Percentiles rank a stretch among this genome's conserved stretches.
These are phyloP conservation scores for Aspergillus heteromorphus DNA, from an alignment of 495 filamentous ascomycete species.

Conservation along the genomic window DNA sequence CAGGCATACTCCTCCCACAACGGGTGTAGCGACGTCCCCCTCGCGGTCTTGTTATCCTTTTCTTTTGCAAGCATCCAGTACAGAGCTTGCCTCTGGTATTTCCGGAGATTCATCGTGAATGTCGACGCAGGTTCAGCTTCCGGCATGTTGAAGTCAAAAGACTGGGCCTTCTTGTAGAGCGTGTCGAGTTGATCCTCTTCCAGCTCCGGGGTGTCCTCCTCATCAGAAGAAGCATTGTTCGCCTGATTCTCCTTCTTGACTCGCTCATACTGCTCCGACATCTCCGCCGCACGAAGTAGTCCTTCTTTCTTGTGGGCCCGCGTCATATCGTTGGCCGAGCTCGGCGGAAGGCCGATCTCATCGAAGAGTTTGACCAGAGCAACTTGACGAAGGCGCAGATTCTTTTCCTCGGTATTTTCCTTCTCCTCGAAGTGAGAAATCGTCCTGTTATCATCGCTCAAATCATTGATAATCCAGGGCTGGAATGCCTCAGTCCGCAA, in stretches of 20 bases:
- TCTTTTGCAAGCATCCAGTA: slow-evolving; percentile 97
- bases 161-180: slow-evolving; percentile 92
- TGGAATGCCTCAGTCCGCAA: slow-evolving; percentile 70
- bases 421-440: slow-evolving; percentile 71
- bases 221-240: slow-evolving; percentile 49
- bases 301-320: slow-evolving; percentile 75
- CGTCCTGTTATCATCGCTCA: slow-evolving; percentile 63
- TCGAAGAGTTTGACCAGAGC: slow-evolving; percentile 83
- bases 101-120: slow-evolving; percentile 78
- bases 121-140: slow-evolving; percentile 73
- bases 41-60: slow-evolving; percentile 60
- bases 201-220: slow-evolving; percentile 84
- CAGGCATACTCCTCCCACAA: slow-evolving; percentile 94
- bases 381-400: slow-evolving; percentile 79
- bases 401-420: slow-evolving; percentile 80
- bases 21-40: slow-evolving; percentile 85
- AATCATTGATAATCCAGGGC: slow-evolving; percentile 47
- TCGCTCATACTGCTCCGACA: slow-evolving; percentile 72
- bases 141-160: slow-evolving; percentile 91
- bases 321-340: slow-evolving; percentile 64
- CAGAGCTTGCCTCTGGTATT: slow-evolving; percentile 92
- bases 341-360: slow-evolving; percentile 77
- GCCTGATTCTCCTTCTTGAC: slow-evolving; percentile 52
- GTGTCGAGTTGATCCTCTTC: slow-evolving; percentile 94
- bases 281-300: slow-evolving; percentile 79